Evolutionary conservation across 2,329 filamentous ascomycete species (phyloP), one percentile per base, ranked within the genome.

Genomic region (Aureobasidium sp.): DNA sequence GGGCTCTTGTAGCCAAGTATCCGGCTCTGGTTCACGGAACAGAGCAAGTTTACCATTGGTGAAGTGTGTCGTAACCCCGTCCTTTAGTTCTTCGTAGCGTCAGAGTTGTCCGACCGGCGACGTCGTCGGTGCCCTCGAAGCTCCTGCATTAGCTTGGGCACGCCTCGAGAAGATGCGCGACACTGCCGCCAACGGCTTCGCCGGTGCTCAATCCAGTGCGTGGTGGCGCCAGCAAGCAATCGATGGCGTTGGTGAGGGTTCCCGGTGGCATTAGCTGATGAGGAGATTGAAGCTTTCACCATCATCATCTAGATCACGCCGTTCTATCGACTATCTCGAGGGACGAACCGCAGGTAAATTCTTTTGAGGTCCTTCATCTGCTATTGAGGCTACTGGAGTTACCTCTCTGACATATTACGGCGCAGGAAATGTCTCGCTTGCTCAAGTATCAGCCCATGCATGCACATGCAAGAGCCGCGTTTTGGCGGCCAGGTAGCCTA

Each of bases 191-290:
- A 37, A 37, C 13, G 49, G 35, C 49, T 29, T 23, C 35, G 47
- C 13, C 13, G 47, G 9, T 33, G 46, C 47, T 23, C 49, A 40
- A 40, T 27, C 23, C 40, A 35, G 49, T 33, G 21, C 11, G 21
- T n/a, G 33, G 49, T 53, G 49, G 35, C 49, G 49, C 49, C 33
- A 40, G 35, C 49, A 53, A 38, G 49, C 49, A 53, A 53, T 40
- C 15, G 23, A 19, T 38, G 49, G 49, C 49, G 49, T 29, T 29
- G 21, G 19, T 13, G 31, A 50, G 21, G 27, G 31, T 8, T 17
- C 25, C 17, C 27, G 23, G 27, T 49, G 27, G 47, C 31, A 37
- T 19, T 25, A 19, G 47, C 47, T 21, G 31, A 35, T 50, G 19
- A 50, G 31, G 31, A 37, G 29, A 25, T 21, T 10, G 19, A 6